phyloP scores from a whole-genome alignment of 805 yeast species.

The Kluyveromyces lactis region DNA sequence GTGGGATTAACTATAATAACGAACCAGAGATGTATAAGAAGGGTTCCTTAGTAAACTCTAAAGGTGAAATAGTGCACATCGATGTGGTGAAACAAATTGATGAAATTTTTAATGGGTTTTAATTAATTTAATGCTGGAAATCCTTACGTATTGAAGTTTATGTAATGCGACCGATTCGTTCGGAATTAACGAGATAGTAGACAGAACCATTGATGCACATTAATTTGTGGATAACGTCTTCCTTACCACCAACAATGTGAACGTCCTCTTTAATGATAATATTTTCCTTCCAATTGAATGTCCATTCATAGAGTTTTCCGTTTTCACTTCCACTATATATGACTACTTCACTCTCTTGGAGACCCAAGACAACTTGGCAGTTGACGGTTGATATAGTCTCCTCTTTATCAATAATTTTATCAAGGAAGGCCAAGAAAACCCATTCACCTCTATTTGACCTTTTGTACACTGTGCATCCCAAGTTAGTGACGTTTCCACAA shows the following conservation, averaged over 20 bases:
- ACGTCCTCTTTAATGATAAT: conserved; percentile 4
- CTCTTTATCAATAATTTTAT: conserved; percentile 1
- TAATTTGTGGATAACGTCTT: conserved; percentile 8
- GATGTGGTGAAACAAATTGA: conserved; percentile 34
- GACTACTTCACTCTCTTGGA: conserved; percentile 4
- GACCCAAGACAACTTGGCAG: conserved; percentile 8
- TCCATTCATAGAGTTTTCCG: conserved; percentile 15
- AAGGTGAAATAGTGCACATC: conserved; percentile 40
- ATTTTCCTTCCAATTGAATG: conserved; percentile 10
- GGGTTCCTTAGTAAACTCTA: conserved; percentile 51
- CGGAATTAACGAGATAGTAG: conserved; percentile 10
- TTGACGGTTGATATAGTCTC: conserved; percentile 12
- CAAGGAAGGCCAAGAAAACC: conserved; percentile 10
- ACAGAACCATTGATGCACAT: conserved; percentile 4
- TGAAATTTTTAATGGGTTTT: conserved; percentile 27
- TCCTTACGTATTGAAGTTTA: neutral
- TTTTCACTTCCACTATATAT: conserved; percentile 17
- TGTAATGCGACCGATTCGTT: conserved; percentile 4
- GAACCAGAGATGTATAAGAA: conserved; percentile 84
- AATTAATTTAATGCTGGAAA: neutral
- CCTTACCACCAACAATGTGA: conserved; percentile 2
- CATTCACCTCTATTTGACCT: conserved; percentile 15
- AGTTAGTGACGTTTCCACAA: conserved; percentile 12
- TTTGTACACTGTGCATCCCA: conserved; percentile 16
- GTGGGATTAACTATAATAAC: conserved; percentile 82